Evolutionary conservation across 768 basidiomycete species (phyloP).

Genomic region (Gloeostereum incarnatum): DNA sequence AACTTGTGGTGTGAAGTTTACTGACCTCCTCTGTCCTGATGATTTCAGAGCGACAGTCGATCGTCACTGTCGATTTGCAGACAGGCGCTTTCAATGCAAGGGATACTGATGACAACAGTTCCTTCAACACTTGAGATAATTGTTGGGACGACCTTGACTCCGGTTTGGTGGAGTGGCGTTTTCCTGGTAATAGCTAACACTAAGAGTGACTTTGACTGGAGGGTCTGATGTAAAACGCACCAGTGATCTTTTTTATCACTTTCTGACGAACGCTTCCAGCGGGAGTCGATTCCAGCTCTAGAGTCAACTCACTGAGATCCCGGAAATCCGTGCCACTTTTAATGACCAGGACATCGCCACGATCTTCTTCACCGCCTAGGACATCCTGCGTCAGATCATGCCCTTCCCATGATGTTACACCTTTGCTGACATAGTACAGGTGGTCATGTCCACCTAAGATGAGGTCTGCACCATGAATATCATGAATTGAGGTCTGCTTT

Average conservation of each 20-base stretch:
- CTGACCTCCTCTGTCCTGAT: constrained; percentile 67
- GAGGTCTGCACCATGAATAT: constrained; percentile 71
- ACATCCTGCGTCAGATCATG: constrained; percentile 42
- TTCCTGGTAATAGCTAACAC: constrained; percentile 32
- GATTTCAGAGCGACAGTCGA: constrained; percentile 69
- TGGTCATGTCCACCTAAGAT: constrained; percentile 90
- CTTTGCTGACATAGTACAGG: constrained; percentile 64
- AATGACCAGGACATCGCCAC: constrained; percentile 61
- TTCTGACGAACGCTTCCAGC: constrained; percentile 54
- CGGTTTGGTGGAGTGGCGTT: constrained; percentile 53
- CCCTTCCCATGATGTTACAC: constrained; percentile 56
- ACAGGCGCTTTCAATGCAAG: constrained; percentile 66
- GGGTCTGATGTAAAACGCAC: constrained; percentile 22
- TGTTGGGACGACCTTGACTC: constrained; percentile 43
- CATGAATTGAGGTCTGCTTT: constrained; percentile 26
- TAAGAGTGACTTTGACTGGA: not conserved
- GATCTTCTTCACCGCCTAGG: constrained; percentile 64
- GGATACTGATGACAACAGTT: constrained; percentile 59
- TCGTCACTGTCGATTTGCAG: constrained; percentile 54
- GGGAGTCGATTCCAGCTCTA: constrained; percentile 54
- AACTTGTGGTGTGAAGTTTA: too few species aligned
- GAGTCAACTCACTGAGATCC: constrained; percentile 66
- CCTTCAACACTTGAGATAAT: constrained; percentile 50
- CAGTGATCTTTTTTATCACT: constrained; percentile 52
- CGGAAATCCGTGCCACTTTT: constrained; percentile 91